Evolutionary conservation across 805 yeast genomes (phyloP), one percentile per base, ranked within the genome.

Genomic region (Candida ponderosae): DNA sequence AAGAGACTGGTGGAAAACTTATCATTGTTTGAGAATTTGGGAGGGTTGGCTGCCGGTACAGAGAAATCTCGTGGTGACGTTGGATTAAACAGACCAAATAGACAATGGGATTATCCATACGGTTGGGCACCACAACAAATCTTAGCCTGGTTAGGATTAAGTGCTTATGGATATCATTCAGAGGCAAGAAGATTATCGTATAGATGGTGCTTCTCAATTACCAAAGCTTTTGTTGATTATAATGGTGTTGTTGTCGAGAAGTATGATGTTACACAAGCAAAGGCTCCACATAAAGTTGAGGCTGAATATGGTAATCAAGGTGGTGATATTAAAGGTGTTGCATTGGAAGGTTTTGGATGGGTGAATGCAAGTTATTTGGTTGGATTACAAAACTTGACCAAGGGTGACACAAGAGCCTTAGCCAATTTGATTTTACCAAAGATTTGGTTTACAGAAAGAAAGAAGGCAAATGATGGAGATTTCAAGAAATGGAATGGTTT

Each of bases 51-150:
- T 1, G 79, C 95, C 0, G 94, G 96, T 29, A 81, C 96, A 0
- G 70, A 75, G 46, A 57, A 68, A 45, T 79, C 89, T 3, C 65
- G 95, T 46, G 94, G 96, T 29, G 74, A 69, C 19, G 62, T 85
- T 28, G 75, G 81, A 1, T 59, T 83, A 15, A 68, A 74, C 31
- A 67, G 87, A 50, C 96, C 95, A n/a, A 76, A 81, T 11, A 70
- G 97, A 57, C 98, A 90, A 62, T 90, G 98, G 98, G 98, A 90
- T 58, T 93, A 81, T 58, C 98, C 98, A 2, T 86, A 66, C 53
- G 97, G 97, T 2, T 90, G 98, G 98, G 96, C 97, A 0, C 97
- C 98, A 4, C 97, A 93, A 56, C 98, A 90, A 60, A 85, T 90
- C 15, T 58, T 90, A 38, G 90, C 95, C 1, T 90, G 98, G 98